Base-by-base conservation (phyloP, 2,329 filamentous ascomycete genomes). In the Ophiosphaerella herpotricha region DNA sequence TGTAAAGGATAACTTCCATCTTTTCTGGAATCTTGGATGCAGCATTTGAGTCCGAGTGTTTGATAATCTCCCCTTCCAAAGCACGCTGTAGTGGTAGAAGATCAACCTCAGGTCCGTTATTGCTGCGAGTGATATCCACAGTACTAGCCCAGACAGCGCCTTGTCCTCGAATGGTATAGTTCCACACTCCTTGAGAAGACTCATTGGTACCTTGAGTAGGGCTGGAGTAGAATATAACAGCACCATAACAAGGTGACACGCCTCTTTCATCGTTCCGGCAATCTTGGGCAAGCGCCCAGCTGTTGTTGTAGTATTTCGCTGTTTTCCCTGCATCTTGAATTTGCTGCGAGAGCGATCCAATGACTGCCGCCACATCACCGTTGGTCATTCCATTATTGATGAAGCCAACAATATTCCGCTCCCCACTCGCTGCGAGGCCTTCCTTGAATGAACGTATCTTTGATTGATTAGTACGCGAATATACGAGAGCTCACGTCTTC, bases 41-140 rank as follows among this genome's bases (percentile, higher is more conserved):
- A 24, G 45, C 52, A 14, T 37, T 42, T 7, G 52, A 32, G 6
- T 12, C 44, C 4, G 57, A 80, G 18, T 83, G 61, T 8, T 71
- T 72, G 7, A 84, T 82, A 36, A 67, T 60, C 16, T 61, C 64
- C 7, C 13, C 18, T 18, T 66, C 61, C n/a, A 67, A 26, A 21
- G 61, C 62, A 13, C 45, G 60, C 39, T 67, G 63, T 5, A 67
- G 46, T 2, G 61, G 64, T 8, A 66, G 45, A 7, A 58, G 46
- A 16, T 61, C 55, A 7, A 56, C 40, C 36, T 67, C 54, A 4
- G 42, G 34, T 11, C 43, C 44, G 34, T 62, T 61, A 3, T 44
- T 43, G 8, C 58, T 36, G 29, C 39, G 54, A 12, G 39, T 63
- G 23, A 67, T 48, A 37, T 67, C 54, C 5, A 48, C 43, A 8